These are phyloP conservation scores for Coccomyxa subellipsoidea DNA, from an alignment of 163 green algal species.

Conservation along the genomic window DNA sequence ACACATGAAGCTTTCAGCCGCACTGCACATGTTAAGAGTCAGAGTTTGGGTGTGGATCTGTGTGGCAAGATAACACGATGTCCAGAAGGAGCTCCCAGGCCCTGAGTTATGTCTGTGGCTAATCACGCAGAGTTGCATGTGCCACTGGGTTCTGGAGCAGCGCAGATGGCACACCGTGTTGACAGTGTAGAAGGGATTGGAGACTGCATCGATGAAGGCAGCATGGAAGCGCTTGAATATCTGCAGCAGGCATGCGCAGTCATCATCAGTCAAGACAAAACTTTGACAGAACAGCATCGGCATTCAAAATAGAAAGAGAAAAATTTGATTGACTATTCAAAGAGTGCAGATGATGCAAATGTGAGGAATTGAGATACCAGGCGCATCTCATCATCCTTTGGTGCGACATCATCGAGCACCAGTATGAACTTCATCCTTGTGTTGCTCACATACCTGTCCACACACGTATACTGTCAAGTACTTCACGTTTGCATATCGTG, in stretches of 20 bases:
- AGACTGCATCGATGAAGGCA: constrained; percentile 59
- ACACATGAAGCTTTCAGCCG: too few species aligned
- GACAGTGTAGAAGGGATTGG: constrained; percentile 59
- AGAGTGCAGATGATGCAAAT: too few species aligned
- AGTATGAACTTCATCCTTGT: constrained; percentile 72
- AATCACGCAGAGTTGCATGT: not conserved
- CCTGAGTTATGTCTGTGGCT: not conserved
- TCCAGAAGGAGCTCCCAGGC: too few species aligned
- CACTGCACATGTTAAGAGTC: too few species aligned
- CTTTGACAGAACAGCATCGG: not conserved
- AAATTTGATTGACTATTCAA: too few species aligned
- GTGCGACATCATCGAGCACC: constrained; percentile 49
- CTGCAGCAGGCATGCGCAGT: constrained; percentile 18
- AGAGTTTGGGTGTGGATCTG: too few species aligned
- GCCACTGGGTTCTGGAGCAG: not conserved
- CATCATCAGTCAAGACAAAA: not conserved
- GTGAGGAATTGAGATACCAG: constrained; percentile 40
- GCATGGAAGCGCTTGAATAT: constrained; percentile 51
- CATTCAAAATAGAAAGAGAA: not conserved
- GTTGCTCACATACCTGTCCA: constrained; percentile 68
- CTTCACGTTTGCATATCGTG: too few species aligned
- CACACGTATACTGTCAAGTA: not conserved
- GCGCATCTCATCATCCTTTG: constrained; percentile 58
- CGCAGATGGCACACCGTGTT: constrained; percentile 15
- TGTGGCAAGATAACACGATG: too few species aligned